These are phyloP conservation scores for Buddleja alternifolia DNA, from an alignment of 257 asterid species.

Conservation along the genomic window DNA sequence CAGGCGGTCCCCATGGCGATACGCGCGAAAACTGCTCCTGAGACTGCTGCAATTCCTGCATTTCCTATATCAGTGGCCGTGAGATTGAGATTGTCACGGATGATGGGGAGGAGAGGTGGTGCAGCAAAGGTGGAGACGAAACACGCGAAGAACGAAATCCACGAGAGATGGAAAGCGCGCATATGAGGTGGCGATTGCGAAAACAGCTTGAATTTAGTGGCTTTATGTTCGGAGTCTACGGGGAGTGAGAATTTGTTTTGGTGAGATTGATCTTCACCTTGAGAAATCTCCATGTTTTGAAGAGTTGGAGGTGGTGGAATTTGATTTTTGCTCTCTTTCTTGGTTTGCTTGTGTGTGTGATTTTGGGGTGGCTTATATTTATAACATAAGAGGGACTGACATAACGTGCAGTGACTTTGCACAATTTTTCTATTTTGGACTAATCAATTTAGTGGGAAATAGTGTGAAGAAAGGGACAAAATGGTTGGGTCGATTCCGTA, in stretches of 20 bases:
- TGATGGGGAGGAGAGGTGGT: slow-evolving; percentile 80
- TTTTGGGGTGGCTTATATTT: slow-evolving; percentile 26
- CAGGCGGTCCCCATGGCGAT: slow-evolving; percentile 86
- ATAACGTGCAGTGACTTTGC: not conserved
- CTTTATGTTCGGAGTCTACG: slow-evolving; percentile 81
- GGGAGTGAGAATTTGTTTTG: slow-evolving; percentile 51
- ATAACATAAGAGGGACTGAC: not conserved
- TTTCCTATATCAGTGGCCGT: slow-evolving; percentile 89
- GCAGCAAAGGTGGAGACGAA: slow-evolving; percentile 90
- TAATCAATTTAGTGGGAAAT: not conserved
- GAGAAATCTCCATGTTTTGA: slow-evolving; percentile 41
- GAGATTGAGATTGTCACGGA: slow-evolving; percentile 78
- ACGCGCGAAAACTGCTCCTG: slow-evolving; percentile 86
- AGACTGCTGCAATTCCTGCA: slow-evolving; percentile 85
- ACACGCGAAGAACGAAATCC: slow-evolving; percentile 89
- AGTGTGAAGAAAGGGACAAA: not conserved
- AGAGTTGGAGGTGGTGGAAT: not conserved
- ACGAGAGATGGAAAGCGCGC: slow-evolving; percentile 84
- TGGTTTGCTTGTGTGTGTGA: not conserved
- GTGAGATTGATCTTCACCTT: slow-evolving; percentile 22
- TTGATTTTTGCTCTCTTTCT: not conserved
- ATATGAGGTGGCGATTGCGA: slow-evolving; percentile 77
- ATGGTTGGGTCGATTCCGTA: too few species aligned
- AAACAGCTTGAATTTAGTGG: slow-evolving; percentile 53
- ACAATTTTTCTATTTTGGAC: not conserved